Base-by-base conservation (phyloP, 2,329 filamentous ascomycete species). In the Dothidotthia symphoricarpi region DNA sequence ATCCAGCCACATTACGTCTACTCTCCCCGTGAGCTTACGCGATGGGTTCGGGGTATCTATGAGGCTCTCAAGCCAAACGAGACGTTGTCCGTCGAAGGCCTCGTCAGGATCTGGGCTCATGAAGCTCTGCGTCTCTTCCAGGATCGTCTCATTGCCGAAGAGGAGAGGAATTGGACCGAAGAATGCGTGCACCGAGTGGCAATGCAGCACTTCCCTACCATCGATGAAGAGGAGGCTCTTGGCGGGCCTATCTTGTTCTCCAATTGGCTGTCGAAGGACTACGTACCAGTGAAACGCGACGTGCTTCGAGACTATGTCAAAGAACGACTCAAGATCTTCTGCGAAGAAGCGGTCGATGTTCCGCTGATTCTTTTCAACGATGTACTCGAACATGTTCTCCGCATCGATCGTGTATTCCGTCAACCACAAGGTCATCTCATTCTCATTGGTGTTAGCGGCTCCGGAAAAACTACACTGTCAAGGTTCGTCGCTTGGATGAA, bases 401-500 rank as follows among this genome's bases (percentile, higher is more conserved):
- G 94, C 43, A 99, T 99, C 59, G 93, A 99, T 69, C 86, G 93
- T 69, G 93, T 99, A 30, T 98, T 99, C 78, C 81, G 94, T 58
- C 93, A 99, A 64, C 93, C 94, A 1, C 93, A 99, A 66, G 93
- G 93, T 39, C 93, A 99, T 77, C 76, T 99, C 46, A 98, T 99
- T 52, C 77, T 99, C 39, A 98, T 99, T 56, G 93, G 93, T 73
- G 93, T 98, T 37, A 98, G 93, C 65, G 94, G 93, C 53, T 95
- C 88, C 74, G 93, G 93, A 69, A 99, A 99, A 75, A 99, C 93
- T 3, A 99, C 93, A 0, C 72, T 99, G 10, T 97, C 94, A 22
- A 85, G 94, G 40, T 99, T 99, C 51, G 93, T 98, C 44, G 93
- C 93, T 31, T 99, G 93, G 93, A 98, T 98, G 93, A 99, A 98